These are phyloP conservation scores for Daldinia loculata DNA, from an alignment of 495 filamentous ascomycete genomes.

Conservation along the genomic window DNA sequence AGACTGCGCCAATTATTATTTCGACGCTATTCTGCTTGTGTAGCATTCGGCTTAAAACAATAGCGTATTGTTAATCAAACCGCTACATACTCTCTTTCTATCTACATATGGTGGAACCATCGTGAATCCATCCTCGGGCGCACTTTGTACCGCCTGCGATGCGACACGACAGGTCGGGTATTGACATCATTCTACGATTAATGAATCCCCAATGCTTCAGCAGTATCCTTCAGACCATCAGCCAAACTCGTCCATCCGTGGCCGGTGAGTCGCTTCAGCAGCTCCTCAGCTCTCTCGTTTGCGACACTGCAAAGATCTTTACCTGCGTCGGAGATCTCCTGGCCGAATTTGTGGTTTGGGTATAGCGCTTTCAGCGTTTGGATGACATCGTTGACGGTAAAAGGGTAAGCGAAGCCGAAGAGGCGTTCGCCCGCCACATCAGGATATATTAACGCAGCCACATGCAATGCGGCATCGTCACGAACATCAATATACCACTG, in stretches of 20 bases:
- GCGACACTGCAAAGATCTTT: conserved; percentile 31
- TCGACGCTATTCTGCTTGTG: too few species aligned
- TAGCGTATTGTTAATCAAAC: background rate
- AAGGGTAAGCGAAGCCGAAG: conserved; percentile 28
- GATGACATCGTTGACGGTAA: conserved; percentile 29
- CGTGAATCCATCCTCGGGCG: background rate
- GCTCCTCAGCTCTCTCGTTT: conserved; percentile 33
- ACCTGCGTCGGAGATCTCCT: conserved; percentile 12
- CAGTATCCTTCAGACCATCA: conserved; percentile 13
- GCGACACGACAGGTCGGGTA: background rate
- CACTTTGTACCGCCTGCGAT: background rate
- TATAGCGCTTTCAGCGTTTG: conserved; percentile 9
- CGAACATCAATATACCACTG: conserved; percentile 32
- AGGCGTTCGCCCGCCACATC: conserved; percentile 29
- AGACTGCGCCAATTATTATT: too few species aligned
- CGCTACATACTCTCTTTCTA: too few species aligned
- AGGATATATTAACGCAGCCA: conserved; percentile 31
- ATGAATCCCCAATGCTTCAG: background rate
- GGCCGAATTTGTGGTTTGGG: conserved; percentile 16
- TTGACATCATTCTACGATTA: background rate
- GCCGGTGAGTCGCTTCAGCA: conserved; percentile 33
- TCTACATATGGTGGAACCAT: too few species aligned
- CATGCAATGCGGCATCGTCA: conserved; percentile 32
- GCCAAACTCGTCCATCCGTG: conserved; percentile 36
- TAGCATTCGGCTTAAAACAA: background rate